phyloP scores from a whole-genome alignment of 2,329 filamentous ascomycete species.

The Emmonsiellopsis sp. region DNA sequence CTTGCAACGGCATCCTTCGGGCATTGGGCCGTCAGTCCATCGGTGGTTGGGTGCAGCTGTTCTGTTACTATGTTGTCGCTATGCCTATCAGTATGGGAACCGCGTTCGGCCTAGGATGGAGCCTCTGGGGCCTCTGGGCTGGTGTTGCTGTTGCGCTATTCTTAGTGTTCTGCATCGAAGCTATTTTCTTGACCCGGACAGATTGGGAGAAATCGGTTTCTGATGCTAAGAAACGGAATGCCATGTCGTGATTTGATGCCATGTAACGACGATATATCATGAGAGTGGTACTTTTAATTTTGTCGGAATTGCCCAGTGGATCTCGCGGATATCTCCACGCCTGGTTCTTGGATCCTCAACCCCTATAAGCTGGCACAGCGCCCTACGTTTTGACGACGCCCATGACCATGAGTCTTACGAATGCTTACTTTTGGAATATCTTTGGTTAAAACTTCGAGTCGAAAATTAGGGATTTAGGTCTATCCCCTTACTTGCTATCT shows the following conservation, averaged over 20 bases:
- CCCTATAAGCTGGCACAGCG: too few relatives aligned
- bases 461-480: too few relatives aligned
- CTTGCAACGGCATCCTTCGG: constrained; percentile 74
- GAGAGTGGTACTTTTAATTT: too few relatives aligned
- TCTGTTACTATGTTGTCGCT: constrained; percentile 78
- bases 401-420: too few relatives aligned
- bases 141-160: constrained; percentile 65
- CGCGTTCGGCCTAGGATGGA: constrained; percentile 69
- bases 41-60: constrained; percentile 78
- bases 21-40: constrained; percentile 84
- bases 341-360: too few relatives aligned
- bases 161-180: constrained; percentile 48
- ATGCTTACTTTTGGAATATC: too few relatives aligned
- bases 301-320: too few relatives aligned
- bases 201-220: constrained; percentile 53
- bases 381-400: too few relatives aligned
- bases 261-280: too few relatives aligned
- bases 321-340: too few relatives aligned
- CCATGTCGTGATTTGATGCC: constrained; percentile 21
- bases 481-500: too few relatives aligned
- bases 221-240: constrained; percentile 51
- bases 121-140: constrained; percentile 70
- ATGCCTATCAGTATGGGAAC: constrained; percentile 74
- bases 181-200: constrained; percentile 45
- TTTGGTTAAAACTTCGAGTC: too few relatives aligned